These are phyloP conservation scores for Neospora caninum DNA, from an alignment of 169 alveolate species.

Conservation along the genomic window DNA sequence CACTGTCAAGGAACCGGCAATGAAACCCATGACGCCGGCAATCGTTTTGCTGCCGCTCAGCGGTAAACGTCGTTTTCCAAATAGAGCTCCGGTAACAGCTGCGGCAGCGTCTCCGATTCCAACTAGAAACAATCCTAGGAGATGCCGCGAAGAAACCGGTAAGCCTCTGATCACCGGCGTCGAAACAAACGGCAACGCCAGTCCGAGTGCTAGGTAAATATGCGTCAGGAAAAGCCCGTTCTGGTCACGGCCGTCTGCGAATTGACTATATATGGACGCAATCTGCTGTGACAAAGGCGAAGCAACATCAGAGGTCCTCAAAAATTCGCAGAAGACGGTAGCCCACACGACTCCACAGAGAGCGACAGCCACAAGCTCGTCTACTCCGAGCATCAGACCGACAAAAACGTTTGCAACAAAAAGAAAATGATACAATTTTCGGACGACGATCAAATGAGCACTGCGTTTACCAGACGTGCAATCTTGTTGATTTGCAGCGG, in stretches of 20 bases:
- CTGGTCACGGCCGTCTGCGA: constrained; percentile 7
- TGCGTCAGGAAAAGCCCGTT: constrained; percentile 35
- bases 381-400: neutral
- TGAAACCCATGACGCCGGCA: neutral
- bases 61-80: neutral
- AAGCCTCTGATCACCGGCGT: neutral
- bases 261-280: neutral
- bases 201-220: neutral
- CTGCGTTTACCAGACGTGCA: neutral
- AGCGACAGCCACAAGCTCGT: neutral
- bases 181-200: constrained; percentile 12
- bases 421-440: constrained; percentile 33
- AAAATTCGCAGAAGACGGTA: neutral
- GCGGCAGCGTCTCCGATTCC: constrained; percentile 36
- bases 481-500: neutral
- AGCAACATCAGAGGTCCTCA: neutral
- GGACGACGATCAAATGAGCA: neutral
- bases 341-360: constrained; percentile 28
- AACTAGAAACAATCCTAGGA: constrained; percentile 3
- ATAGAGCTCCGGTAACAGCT: constrained; percentile 10
- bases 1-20: neutral
- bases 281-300: neutral
- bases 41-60: neutral
- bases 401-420: neutral
- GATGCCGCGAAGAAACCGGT: neutral